phyloP scores from a whole-genome alignment of 1,139 yeast genomes.

The Blastobotrys elegans region DNA sequence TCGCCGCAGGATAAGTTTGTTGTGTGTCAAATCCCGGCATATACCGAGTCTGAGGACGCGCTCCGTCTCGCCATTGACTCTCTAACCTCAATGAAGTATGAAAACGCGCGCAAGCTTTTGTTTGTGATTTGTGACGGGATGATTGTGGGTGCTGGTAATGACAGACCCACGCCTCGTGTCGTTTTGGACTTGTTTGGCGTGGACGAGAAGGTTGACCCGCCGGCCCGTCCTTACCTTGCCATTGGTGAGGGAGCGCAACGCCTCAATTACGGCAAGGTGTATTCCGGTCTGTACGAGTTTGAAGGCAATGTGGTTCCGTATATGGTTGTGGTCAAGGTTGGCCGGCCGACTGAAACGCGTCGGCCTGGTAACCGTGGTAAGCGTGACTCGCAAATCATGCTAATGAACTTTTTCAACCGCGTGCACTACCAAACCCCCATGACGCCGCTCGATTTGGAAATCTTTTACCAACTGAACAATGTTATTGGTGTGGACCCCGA shows the following conservation, averaged over 20 bases:
- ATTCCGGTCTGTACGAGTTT: conserved; percentile 39
- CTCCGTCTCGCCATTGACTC: conserved; percentile 40
- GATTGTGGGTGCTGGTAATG: conserved; percentile 41
- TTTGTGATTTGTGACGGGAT: conserved; percentile 40
- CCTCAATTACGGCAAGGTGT: conserved; percentile 38
- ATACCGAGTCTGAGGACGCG: conserved; percentile 40
- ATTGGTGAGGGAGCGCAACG: conserved; percentile 39
- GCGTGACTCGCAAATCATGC: conserved; percentile 40
- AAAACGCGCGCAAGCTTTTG: conserved; percentile 37
- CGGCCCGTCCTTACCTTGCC: conserved; percentile 36
- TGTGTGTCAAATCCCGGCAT: conserved; percentile 40
- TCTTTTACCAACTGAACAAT: conserved; percentile 40
- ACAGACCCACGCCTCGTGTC: conserved; percentile 38
- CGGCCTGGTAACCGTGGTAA: conserved; percentile 42
- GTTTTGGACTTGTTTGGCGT: conserved; percentile 40
- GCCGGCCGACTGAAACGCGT: conserved; percentile 33
- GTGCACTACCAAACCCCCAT: conserved; percentile 38
- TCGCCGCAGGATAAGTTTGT: conserved; percentile 38
- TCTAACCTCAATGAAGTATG: conserved; percentile 36
- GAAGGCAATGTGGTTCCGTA: conserved; percentile 40
- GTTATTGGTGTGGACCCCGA: conserved; percentile 42
- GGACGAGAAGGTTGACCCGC: conserved; percentile 36
- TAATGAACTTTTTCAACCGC: conserved; percentile 39
- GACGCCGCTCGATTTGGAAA: conserved; percentile 39
- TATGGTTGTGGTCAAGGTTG: conserved; percentile 38